Evolutionary conservation across 1,284 basidiomycete genomes (phyloP).

Genomic region (Fistulina hepatica): DNA sequence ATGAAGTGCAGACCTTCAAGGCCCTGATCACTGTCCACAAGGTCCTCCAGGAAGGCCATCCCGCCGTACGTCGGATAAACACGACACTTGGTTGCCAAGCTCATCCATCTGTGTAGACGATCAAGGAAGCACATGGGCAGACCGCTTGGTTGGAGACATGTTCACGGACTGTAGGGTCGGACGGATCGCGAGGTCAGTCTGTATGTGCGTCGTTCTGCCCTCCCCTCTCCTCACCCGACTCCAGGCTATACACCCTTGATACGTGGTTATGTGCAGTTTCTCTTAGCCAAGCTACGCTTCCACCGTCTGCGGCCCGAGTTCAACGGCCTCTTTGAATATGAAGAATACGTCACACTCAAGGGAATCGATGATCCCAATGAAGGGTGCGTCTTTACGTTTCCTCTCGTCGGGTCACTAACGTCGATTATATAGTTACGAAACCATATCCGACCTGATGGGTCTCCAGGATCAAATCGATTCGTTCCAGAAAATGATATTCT

Average conservation of each 20-base stretch:
- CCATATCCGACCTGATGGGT: slow-evolving; percentile 90
- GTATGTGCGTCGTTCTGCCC: slow-evolving; percentile 24
- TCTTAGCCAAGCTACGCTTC: slow-evolving; percentile 90
- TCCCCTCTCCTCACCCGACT: slow-evolving; percentile 7
- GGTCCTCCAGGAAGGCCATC: slow-evolving; percentile 91
- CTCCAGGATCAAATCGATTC: slow-evolving; percentile 96
- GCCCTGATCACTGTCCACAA: slow-evolving; percentile 94
- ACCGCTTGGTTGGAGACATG: slow-evolving; percentile 96
- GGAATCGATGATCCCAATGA: slow-evolving; percentile 97
- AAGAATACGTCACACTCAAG: slow-evolving; percentile 92
- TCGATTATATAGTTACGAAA: slow-evolving; percentile 66
- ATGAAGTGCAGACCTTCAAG: slow-evolving; percentile 96
- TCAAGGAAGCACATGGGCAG: slow-evolving; percentile 94
- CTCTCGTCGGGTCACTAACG: slow-evolving; percentile 2
- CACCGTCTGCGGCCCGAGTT: slow-evolving; percentile 91
- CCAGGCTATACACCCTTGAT: slow-evolving; percentile 86
- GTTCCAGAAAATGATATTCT: slow-evolving; percentile 93
- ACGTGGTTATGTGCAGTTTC: slow-evolving; percentile 87
- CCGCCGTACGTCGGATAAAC: slow-evolving; percentile 44
- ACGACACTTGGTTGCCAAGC: not conserved
- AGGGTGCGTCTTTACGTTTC: slow-evolving; percentile 50
- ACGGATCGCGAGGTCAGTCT: slow-evolving; percentile 74
- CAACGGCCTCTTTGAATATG: slow-evolving; percentile 94
- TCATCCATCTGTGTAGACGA: slow-evolving; percentile 44
- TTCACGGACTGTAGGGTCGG: slow-evolving; percentile 74